A percentile compares a stretch with the other conserved stretches of the same genome.
Evolutionary conservation across 345 rosid species (phyloP).

Genomic region (Ceriops tagal): DNA sequence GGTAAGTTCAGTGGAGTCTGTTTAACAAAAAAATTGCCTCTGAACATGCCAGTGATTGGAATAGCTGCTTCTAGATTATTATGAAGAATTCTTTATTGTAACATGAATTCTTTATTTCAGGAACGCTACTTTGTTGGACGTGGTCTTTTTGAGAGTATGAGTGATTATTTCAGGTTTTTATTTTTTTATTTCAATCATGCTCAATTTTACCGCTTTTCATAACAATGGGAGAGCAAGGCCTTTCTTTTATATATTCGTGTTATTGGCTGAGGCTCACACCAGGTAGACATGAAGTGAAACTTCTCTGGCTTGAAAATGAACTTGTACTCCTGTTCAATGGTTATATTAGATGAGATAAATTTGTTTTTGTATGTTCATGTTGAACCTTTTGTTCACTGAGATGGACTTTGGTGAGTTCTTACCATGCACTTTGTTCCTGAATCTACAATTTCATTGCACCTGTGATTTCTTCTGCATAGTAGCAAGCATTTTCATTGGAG

Average conservation of each 20-base stretch:
- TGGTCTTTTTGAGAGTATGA: conserved; percentile 80
- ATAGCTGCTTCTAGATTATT: background rate
- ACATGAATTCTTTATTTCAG: conserved; percentile 41
- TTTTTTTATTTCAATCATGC: background rate
- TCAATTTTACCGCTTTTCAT: background rate
- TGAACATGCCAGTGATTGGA: background rate
- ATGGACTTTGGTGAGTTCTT: background rate
- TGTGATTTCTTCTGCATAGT: background rate
- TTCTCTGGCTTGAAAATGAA: too few species aligned
- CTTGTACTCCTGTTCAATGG: background rate
- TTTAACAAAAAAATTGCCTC: background rate
- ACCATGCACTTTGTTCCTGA: background rate
- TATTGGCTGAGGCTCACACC: background rate
- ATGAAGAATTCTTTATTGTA: conserved; percentile 13
- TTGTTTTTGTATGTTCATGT: background rate
- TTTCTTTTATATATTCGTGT: background rate
- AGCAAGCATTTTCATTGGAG: background rate
- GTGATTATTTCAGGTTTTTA: conserved; percentile 90
- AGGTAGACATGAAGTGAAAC: too few species aligned
- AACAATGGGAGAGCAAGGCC: background rate
- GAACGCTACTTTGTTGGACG: conserved; percentile 97
- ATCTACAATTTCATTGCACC: background rate
- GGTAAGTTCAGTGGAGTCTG: conserved; percentile 42
- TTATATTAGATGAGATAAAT: background rate
- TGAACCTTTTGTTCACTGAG: background rate